Percentiles rank a stretch among this genome's conserved stretches.
phyloP scores from a whole-genome alignment of 2,329 filamentous ascomycete genomes.

The Xylariales sp. region DNA sequence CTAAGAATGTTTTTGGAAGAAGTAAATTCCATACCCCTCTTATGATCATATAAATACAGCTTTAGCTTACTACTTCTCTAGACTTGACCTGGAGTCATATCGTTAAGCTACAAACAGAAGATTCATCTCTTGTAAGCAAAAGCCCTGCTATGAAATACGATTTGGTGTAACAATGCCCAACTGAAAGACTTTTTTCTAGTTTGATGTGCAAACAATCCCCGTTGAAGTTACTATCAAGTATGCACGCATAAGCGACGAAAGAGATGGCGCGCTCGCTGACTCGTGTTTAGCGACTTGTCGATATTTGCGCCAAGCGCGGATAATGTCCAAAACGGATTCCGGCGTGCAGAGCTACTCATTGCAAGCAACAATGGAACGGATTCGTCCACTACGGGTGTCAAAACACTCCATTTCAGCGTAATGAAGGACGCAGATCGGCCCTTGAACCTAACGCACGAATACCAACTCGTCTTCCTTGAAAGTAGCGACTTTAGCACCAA shows the following conservation, averaged over 20 bases:
- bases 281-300: conserved; percentile 37
- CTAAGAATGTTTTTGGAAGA: conserved; percentile 47
- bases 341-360: conserved; percentile 53
- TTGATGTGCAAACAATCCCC: conserved; percentile 39
- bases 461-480: conserved; percentile 50
- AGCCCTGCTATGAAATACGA: too few species aligned
- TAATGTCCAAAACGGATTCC: conserved; percentile 54
- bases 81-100: conserved; percentile 47
- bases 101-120: too few species aligned
- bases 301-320: conserved; percentile 50
- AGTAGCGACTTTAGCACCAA: conserved; percentile 42
- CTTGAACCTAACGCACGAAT: conserved; percentile 58
- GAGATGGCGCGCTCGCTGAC: too few species aligned
- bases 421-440: conserved; percentile 45
- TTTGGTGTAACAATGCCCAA: too few species aligned
- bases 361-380: conserved; percentile 46
- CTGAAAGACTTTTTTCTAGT: conserved; percentile 23
- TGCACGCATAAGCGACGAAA: not conserved
- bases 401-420: conserved; percentile 59
- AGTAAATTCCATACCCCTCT: conserved; percentile 17
- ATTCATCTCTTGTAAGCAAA: conserved; percentile 33
- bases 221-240: conserved; percentile 50
- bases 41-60: not conserved
- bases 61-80: conserved; percentile 9
- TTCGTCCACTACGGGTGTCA: conserved; percentile 46